phyloP scores from a whole-genome alignment of 768 basidiomycete genomes.

The Pilatotrama ljubarskyi region DNA sequence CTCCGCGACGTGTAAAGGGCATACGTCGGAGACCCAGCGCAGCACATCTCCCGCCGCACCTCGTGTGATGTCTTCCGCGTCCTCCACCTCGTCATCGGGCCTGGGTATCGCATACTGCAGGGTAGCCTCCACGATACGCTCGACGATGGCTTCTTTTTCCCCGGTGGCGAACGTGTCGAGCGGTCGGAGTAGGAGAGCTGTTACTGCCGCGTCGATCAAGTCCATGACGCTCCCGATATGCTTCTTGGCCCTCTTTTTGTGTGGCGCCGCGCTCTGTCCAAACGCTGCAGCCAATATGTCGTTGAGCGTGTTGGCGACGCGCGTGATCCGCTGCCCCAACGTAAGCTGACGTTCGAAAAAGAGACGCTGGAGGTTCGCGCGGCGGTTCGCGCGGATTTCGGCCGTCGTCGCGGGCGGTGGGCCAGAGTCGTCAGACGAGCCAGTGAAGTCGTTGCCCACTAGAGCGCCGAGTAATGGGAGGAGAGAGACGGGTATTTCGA shows the following conservation, averaged over 20 bases:
- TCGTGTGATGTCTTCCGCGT: background rate
- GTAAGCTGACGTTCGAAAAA: constrained; percentile 69
- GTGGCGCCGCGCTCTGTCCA: constrained; percentile 13
- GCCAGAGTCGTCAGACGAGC: constrained; percentile 29
- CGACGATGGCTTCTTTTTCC: constrained; percentile 66
- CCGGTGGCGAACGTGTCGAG: constrained; percentile 50
- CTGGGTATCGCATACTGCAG: constrained; percentile 77
- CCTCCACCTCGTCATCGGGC: constrained; percentile 38
- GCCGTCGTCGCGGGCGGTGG: constrained; percentile 33
- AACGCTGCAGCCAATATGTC: constrained; percentile 51
- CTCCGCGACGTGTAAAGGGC: constrained; percentile 60
- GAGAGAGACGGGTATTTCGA: constrained; percentile 67
- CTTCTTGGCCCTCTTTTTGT: constrained; percentile 44
- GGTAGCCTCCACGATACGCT: constrained; percentile 70
- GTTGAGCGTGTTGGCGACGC: constrained; percentile 57
- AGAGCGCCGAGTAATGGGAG: constrained; percentile 78
- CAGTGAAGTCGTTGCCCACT: constrained; percentile 80
- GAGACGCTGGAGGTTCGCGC: constrained; percentile 44
- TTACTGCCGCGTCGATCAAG: constrained; percentile 69
- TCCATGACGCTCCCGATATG: constrained; percentile 73
- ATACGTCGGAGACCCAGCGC: constrained; percentile 57
- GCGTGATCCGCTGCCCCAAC: constrained; percentile 63
- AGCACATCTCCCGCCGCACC: constrained; percentile 1
- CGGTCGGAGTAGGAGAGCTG: constrained; percentile 53
- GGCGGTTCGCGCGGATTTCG: constrained; percentile 40